Conservation (phyloP, 805 yeast genomes). For the Candida ovalis region DNA sequence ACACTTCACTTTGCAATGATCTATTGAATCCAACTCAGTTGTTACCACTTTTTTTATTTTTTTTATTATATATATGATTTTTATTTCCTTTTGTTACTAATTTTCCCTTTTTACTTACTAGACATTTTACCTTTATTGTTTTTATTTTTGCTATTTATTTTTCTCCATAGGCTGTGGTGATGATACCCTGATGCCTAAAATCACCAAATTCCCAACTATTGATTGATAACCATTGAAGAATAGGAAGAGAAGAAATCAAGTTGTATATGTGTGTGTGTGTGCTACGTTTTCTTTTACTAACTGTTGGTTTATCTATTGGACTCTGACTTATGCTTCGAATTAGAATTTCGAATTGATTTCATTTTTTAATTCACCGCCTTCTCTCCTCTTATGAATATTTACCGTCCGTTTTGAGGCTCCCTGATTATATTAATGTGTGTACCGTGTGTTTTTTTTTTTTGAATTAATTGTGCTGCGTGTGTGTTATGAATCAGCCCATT, state of each 20-base stretch:
- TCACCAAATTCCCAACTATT: background rate
- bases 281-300: background rate
- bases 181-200: background rate
- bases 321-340: too few species aligned
- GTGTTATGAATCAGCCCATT: background rate
- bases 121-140: background rate
- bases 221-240: background rate
- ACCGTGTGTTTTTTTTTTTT: background rate
- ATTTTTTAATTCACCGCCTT: background rate
- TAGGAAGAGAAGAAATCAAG: background rate
- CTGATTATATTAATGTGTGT: background rate
- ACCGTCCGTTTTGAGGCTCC: too few species aligned
- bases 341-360: background rate
- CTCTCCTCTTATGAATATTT: background rate
- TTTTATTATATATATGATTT: background rate
- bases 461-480: background rate
- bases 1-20: too few species aligned
- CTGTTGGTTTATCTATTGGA: background rate
- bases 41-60: background rate
- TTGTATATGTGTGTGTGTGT: conserved; percentile 4
- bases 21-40: too few species aligned
- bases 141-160: background rate
- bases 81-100: background rate
- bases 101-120: background rate
- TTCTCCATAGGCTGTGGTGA: background rate